Evolutionary conservation across 805 yeast genomes (phyloP), one percentile per base, ranked within the genome.

Genomic region (Yarrowia phangngaensis): DNA sequence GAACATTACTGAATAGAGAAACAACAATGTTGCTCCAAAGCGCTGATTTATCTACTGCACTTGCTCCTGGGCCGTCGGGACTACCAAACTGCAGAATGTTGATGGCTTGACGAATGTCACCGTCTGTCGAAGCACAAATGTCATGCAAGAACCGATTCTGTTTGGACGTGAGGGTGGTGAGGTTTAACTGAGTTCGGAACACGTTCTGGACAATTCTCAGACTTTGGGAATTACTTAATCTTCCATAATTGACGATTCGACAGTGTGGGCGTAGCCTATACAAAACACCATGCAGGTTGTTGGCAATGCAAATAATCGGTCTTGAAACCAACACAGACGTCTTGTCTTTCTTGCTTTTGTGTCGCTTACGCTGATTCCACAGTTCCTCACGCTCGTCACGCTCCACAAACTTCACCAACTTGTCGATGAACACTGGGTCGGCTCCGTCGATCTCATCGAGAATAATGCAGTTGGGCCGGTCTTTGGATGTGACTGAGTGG

Each of bases 221-320:
- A 20, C 75, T 63, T 27, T 70, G 71, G 45, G 62, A 66, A 46
- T 68, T 71, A 2, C 76, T 60, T 0, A 94, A 81, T 50, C 76
- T 78, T 51, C 70, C 73, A 58, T 88, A 83, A 6, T 75, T 63
- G 2, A 90, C 70, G 6, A 84, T 70, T 58, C 90, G 96, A 54
- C 90, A 78, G 52, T 73, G 66, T 0, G 82, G 82, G 53, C 90
- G 76, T 53, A 90, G 68, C 51, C 77, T 79, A 46, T 86, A 94
- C 64, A 90, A 69, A 1, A 84, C 77, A 3, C 80, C 76, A 0
- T 84, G 88, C 1, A 84, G 72, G 59, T 92, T 95, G 60, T 90
- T 92, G 62, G 97, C 94, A 50, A 92, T 78, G 31, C 95, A 89
- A 48, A 90, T 85, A 14, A 92, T 86, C 1, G 97, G 97, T 55